Evolutionary conservation across 441 rosid species (phyloP), one percentile per base, ranked within the genome.

Genomic region (Populus tomentosa): DNA sequence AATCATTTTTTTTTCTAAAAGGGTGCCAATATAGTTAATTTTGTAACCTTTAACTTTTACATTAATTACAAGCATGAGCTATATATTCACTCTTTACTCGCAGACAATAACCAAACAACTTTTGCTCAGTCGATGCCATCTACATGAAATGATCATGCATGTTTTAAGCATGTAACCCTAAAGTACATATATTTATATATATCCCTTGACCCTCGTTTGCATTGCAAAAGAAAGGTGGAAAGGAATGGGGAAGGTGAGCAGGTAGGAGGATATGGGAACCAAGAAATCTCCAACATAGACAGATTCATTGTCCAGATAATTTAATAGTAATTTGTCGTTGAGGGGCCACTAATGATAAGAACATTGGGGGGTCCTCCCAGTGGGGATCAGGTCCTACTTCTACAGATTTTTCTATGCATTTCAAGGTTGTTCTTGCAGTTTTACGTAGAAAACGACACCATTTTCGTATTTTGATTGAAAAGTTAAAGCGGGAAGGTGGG

Each of bases 251-350:
- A 30, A 71, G 56, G 42, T 10, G n/a, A n/a, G 42, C 61, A 16
- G 42, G 35, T 5, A 28, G 69, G 68, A 28, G 69, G 68, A 14
- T 3, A 20, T 6, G 77, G 63, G 32, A 13, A 72, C 71, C 76
- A 42, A 20, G 10, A 70, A 64, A 32, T 32, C 10, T 56, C 62
- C n/a, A 69, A 68, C 73, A 35, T 69, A 3, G 64, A 64, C 67
- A 50, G 71, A 63, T 69, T 69, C 28, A 71, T 68, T 75, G 67
- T 53, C 67, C 76, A 80, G 64, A 78, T 75, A 28, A 53, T 66
- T 66, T 21, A 69, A 50, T 16, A 21, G 70, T 24, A 38, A 76
- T 30, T 16, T 67, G 80, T 10, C 42, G 69, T 18, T 20, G 75
- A 40, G 63, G 73, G 64, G 70, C 69, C 75, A 72, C 69, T 11